These are phyloP conservation scores for Coemansia sp. DNA, from an alignment of 192 early-diverging fungal genomes.

Conservation along the genomic window DNA sequence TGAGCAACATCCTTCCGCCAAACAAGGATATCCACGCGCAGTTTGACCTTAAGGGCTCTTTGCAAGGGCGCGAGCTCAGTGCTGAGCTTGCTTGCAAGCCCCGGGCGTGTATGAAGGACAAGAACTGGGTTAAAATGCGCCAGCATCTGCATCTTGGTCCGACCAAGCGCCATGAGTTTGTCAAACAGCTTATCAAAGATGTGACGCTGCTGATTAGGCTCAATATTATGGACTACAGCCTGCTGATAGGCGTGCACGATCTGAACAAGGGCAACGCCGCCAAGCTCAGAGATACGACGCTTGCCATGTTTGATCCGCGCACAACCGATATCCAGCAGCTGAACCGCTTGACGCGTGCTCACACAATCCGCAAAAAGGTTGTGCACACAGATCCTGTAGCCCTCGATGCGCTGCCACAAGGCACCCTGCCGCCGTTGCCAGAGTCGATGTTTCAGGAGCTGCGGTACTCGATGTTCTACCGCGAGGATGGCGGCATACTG, in stretches of 20 bases:
- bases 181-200: constrained; percentile 85
- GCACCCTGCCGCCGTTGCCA: constrained; percentile 45
- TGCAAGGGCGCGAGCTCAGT: constrained; percentile 77
- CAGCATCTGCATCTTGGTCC: constrained; percentile 80
- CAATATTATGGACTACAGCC: constrained; percentile 99
- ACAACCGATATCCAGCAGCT: constrained; percentile 46
- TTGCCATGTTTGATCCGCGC: constrained; percentile 78
- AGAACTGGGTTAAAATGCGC: constrained; percentile 86
- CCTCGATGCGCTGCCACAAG: constrained; percentile 45
- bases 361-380: constrained; percentile 56
- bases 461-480: constrained; percentile 81
- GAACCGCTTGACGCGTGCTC: constrained; percentile 49
- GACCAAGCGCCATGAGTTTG: constrained; percentile 71
- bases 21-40: constrained; percentile 96
- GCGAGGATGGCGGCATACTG: constrained; percentile 85
- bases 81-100: constrained; percentile 77
- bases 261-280: constrained; percentile 78
- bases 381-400: constrained; percentile 52
- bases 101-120: constrained; percentile 92
- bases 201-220: constrained; percentile 71
- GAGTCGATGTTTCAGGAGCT: constrained; percentile 56
- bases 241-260: constrained; percentile 92
- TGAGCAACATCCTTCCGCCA: constrained; percentile 97
- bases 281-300: constrained; percentile 88
- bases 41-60: constrained; percentile 96